Conservation (phyloP, 768 basidiomycete species). For the Leccinum broughii region DNA sequence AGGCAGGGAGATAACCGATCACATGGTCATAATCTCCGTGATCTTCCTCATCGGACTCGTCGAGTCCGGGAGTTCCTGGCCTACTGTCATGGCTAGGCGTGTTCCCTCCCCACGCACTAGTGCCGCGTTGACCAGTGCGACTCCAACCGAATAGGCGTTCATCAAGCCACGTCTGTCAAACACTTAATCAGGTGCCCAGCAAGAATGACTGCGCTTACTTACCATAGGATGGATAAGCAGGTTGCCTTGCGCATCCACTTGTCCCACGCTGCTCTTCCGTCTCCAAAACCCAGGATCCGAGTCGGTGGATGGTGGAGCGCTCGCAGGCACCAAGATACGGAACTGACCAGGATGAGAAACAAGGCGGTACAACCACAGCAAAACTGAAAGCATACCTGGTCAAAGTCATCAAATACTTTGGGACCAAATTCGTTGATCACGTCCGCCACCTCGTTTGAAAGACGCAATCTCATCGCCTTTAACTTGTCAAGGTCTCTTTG, state of each 20-base stretch:
- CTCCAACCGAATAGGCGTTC: slow-evolving; percentile 94
- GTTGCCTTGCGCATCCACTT: slow-evolving; percentile 83
- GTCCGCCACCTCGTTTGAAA: slow-evolving; percentile 83
- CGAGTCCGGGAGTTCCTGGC: slow-evolving; percentile 71
- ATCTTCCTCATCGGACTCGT: slow-evolving; percentile 84
- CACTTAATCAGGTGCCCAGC: slow-evolving; percentile 1
- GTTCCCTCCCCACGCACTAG: slow-evolving; percentile 79
- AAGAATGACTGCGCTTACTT: slow-evolving; percentile 30
- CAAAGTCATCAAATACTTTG: slow-evolving; percentile 82
- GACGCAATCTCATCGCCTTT: slow-evolving; percentile 66
- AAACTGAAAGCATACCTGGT: slow-evolving; percentile 52
- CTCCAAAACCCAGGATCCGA: slow-evolving; percentile 67
- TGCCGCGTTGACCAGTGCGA: slow-evolving; percentile 72
- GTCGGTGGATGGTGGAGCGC: slow-evolving; percentile 74
- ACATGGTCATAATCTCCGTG: slow-evolving; percentile 92
- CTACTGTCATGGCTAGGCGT: slow-evolving; percentile 60
- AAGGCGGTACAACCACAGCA: neutral
- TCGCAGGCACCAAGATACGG: slow-evolving; percentile 79
- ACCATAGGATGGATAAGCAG: slow-evolving; percentile 87
- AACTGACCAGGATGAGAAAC: slow-evolving; percentile 43
- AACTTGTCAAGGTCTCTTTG: slow-evolving; percentile 76
- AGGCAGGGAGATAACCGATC: slow-evolving; percentile 58
- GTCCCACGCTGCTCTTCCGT: slow-evolving; percentile 76
- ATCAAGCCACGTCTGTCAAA: slow-evolving; percentile 76
- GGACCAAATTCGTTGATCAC: slow-evolving; percentile 90